Base-by-base conservation (phyloP, 2,329 filamentous ascomycete species). In the Microdochium paspali region DNA sequence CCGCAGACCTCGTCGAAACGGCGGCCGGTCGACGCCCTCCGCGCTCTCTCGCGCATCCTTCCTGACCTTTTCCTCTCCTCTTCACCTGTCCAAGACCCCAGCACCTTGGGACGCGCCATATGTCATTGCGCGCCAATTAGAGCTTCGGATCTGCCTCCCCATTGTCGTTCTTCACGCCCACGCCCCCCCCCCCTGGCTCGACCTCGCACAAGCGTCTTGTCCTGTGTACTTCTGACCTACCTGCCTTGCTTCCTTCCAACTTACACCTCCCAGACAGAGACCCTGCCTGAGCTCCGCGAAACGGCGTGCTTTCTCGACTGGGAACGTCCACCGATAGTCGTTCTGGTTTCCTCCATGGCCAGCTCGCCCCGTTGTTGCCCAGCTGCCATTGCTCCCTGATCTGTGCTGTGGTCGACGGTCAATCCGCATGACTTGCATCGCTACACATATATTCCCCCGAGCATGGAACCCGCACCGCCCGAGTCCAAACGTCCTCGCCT, bases 401-500 rank as follows among this genome's bases (percentile, higher is more conserved):
- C 57, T 57, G 57, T 58, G 57, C 56, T 58, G 57, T 57, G 32
- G 21, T 48, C 54, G 45, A 60, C 53, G 55, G 53, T 53, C 54
- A 55, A 54, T 50, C 58, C 57, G 58, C 58, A 56, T 62, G 59
- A 61, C 56, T 57, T 20, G 18, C 35, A 20, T 21, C 18, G 35
- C 56, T 58, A 54, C 51, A 52, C 56, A 60, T 59, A 63, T 70
- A 69, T 72, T 69, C 65, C 60, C 58, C 59, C 63, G 64, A 76
- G 66, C 71, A 82, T 82, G 79, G 78, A 82, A 68, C 68, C 68
- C 69, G 74, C 69, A 65, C 72, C 65, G 66, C 76, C 76, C 60
- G 76, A 80, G 59, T 67, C 64, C 60, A 82, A 82, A 70, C 76
- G 78, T 61, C 74, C 73, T 63, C 77, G 78, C 67, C 68, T 80